Percentiles rank a stretch among this genome's conserved stretches.
These are phyloP conservation scores for Gaillardinia entomophila DNA, from an alignment of 805 yeast species.

Conservation along the genomic window DNA sequence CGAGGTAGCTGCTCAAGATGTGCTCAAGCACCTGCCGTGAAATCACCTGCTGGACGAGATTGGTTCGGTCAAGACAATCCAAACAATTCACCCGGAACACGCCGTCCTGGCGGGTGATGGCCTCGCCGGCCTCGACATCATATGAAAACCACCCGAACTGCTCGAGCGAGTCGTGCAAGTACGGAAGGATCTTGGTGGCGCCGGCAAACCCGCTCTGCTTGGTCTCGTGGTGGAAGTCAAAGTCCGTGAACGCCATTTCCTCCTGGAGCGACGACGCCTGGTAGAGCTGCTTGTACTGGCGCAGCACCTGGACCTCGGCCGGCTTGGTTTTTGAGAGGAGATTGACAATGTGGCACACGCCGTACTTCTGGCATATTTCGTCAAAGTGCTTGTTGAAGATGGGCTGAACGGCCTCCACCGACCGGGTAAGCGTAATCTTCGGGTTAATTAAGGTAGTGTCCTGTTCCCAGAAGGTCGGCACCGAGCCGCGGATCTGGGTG, in stretches of 20 bases:
- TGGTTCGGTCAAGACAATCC: slow-evolving; percentile 92
- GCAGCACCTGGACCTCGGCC: slow-evolving; percentile 68
- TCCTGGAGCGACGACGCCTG: slow-evolving; percentile 24
- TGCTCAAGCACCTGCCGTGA: slow-evolving; percentile 63
- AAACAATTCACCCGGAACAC: slow-evolving; percentile 90
- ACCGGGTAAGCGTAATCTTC: slow-evolving; percentile 82
- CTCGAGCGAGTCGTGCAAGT: slow-evolving; percentile 59
- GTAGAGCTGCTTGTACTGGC: slow-evolving; percentile 59
- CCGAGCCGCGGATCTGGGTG: slow-evolving; percentile 90
- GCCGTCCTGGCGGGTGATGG: slow-evolving; percentile 77
- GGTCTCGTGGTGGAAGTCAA: slow-evolving; percentile 93
- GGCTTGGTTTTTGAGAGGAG: slow-evolving; percentile 69
- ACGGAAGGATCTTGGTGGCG: slow-evolving; percentile 63
- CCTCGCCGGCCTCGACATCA: slow-evolving; percentile 50
- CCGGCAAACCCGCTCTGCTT: slow-evolving; percentile 73
- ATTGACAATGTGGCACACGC: slow-evolving; percentile 85
- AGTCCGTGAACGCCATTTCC: slow-evolving; percentile 57
- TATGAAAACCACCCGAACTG: slow-evolving; percentile 80
- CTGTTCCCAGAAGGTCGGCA: slow-evolving; percentile 98
- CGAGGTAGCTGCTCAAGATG: slow-evolving; percentile 3
- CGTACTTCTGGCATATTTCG: slow-evolving; percentile 65
- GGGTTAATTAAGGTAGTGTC: slow-evolving; percentile 89
- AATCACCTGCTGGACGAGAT: slow-evolving; percentile 78
- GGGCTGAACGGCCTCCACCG: slow-evolving; percentile 89
- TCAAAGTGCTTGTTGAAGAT: slow-evolving; percentile 80